Conservation (phyloP, 495 filamentous ascomycete species). For the Aspergillus affinis region DNA sequence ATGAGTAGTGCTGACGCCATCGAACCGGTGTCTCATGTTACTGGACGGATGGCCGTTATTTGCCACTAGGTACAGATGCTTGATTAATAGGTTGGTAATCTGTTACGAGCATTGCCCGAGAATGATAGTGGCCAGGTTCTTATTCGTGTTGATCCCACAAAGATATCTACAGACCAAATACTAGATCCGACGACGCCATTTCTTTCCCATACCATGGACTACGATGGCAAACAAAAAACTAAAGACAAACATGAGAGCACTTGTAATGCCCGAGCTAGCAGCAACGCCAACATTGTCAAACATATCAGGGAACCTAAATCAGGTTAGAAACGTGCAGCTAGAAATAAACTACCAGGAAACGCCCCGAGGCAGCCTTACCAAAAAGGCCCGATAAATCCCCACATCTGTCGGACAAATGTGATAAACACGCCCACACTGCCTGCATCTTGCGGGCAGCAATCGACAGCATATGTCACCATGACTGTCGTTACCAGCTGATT, state of each 20-base stretch:
- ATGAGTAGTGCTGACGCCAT: no score
- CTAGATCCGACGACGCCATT: constrained; percentile 9
- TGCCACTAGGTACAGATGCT: no score
- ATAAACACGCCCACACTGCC: constrained; percentile 57
- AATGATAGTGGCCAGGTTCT: no score
- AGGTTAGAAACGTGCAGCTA: constrained; percentile 7
- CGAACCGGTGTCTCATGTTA: no score
- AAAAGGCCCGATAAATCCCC: constrained; percentile 61
- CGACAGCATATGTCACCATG: constrained; percentile 56
- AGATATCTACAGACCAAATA: no score
- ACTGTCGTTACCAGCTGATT: constrained; percentile 61
- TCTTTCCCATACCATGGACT: constrained; percentile 24
- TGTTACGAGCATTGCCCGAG: no score
- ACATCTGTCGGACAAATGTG: constrained; percentile 52
- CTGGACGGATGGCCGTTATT: no score
- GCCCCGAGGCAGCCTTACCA: constrained; percentile 34
- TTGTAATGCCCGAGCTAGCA: constrained; percentile 33
- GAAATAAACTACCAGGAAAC: neutral
- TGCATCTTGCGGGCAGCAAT: constrained; percentile 49
- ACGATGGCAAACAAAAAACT: constrained; percentile 34
- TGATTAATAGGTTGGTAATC: no score
- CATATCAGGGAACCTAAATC: constrained; percentile 39
- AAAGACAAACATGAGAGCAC: constrained; percentile 32
- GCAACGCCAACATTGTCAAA: constrained; percentile 38
- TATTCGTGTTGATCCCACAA: no score